phyloP scores from a whole-genome alignment of 371 early-diverging fungal genomes.

The Nosema muscidifuracis region DNA sequence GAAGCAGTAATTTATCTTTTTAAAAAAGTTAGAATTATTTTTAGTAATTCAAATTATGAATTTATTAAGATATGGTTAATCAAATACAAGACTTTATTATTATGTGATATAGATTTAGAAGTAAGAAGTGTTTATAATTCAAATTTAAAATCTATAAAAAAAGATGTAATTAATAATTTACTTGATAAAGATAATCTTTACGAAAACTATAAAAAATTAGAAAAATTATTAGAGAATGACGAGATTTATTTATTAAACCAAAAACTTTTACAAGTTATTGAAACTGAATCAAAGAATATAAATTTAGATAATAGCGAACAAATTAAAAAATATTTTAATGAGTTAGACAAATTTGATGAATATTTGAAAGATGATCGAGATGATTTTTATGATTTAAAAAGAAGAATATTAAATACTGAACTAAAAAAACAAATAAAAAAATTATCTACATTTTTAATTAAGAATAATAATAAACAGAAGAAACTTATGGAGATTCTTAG shows the following conservation, averaged over 20 bases:
- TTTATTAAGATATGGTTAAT: slow-evolving; percentile 29
- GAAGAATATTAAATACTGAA: not conserved
- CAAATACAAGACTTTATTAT: not conserved
- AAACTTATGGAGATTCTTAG: slow-evolving; percentile 38
- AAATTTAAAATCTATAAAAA: slow-evolving; percentile 12
- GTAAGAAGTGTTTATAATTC: slow-evolving; percentile 14
- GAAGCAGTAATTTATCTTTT: slow-evolving; percentile 27
- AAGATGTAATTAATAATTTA: slow-evolving; percentile 8
- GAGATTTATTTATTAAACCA: slow-evolving; percentile 5
- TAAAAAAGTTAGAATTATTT: slow-evolving; percentile 11
- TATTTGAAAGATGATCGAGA: slow-evolving; percentile 15
- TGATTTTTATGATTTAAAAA: slow-evolving; percentile 6
- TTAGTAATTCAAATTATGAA: not conserved
- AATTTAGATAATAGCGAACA: not conserved
- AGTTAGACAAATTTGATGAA: slow-evolving; percentile 17
- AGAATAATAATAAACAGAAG: not conserved
- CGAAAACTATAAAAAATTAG: not conserved
- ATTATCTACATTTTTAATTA: not conserved
- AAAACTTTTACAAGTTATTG: slow-evolving; percentile 5
- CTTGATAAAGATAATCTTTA: slow-evolving; percentile 3
- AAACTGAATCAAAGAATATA: not conserved
- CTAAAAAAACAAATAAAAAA: not conserved
- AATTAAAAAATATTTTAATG: slow-evolving; percentile 17
- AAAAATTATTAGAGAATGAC: slow-evolving; percentile 2
- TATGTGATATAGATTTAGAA: not conserved